Base-by-base conservation (phyloP, 2,329 filamentous ascomycete genomes). In the Aquanectria penicillioides region DNA sequence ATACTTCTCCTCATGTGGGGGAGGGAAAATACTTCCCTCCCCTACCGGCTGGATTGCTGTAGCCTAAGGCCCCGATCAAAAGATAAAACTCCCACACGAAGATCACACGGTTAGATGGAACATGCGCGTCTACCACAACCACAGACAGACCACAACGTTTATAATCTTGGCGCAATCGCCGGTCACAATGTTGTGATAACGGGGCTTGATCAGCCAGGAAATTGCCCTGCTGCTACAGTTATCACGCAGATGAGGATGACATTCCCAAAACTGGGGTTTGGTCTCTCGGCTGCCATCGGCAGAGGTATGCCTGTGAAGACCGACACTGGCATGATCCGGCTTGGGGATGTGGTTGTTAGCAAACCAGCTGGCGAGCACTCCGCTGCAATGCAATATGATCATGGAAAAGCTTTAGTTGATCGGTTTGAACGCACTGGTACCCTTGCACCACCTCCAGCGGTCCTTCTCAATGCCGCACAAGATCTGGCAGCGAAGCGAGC, bases 111-210 rank as follows among this genome's bases (percentile, higher is more conserved):
- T 33, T 5, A n/a, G 29, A 33, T 33, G 29, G 29, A 33, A 12
- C 29, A 33, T 33, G 10, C 10, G 29, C 5, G 29, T 6, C 29
- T 33, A 12, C 29, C 5, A 12, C 41, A 56, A 53, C 29, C 41
- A 11, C 4, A 28, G 15, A 8, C 18, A 37, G 18, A 60, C 43
- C 17, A 18, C 25, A 69, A 43, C 63, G 69, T 61, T 11, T 76
- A 77, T 50, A 69, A 61, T 2, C 49, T 72, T 1, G 72, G 74
- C 11, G 59, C 57, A 11, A 71, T 76, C 36, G 64, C 65, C 10
- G 51, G 54, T 5, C 74, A 77, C 46, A 73, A 73, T 48, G 68
- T 76, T 18, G 71, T 75, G 12, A 63, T 77, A 20, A 70, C 68
- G 2, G 61, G 63, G 29, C 57, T 77, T 2, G 73, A 74, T 4